Percentiles rank a stretch among this genome's conserved stretches.
These are phyloP conservation scores for Lyophyllum semitale DNA, from an alignment of 768 basidiomycete genomes.

Conservation along the genomic window DNA sequence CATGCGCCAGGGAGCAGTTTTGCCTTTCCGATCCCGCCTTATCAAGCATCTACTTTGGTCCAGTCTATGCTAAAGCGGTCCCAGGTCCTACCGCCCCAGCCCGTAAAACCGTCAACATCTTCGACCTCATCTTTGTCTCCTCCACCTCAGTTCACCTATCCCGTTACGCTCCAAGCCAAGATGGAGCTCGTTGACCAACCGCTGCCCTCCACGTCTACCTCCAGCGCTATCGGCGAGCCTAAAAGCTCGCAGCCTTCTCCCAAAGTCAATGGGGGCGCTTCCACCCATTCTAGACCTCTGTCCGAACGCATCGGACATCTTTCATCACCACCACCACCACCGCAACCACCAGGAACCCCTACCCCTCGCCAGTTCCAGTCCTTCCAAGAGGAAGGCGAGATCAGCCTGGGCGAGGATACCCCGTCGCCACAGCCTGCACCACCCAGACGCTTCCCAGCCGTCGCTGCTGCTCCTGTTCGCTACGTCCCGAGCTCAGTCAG, in stretches of 20 bases:
- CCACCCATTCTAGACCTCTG: background rate
- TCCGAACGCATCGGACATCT: conserved; percentile 4
- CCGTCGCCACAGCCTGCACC: conserved; percentile 11
- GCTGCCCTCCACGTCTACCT: conserved; percentile 1
- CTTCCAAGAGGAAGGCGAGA: conserved; percentile 58
- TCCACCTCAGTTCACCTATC: background rate
- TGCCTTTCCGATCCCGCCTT: too few relatives aligned
- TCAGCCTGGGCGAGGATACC: conserved; percentile 29
- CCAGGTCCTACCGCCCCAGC: background rate
- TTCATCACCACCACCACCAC: too few relatives aligned
- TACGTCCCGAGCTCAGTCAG: conserved; percentile 30
- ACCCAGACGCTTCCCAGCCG: background rate
- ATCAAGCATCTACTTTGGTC: too few relatives aligned
- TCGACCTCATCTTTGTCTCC: background rate
- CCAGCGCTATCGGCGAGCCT: background rate
- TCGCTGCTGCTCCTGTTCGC: background rate
- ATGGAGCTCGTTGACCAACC: conserved; percentile 17
- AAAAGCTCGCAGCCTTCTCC: background rate
- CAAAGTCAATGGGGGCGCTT: conserved; percentile 1
- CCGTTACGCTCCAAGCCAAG: conserved; percentile 18
- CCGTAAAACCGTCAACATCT: background rate
- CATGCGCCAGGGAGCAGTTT: too few relatives aligned
- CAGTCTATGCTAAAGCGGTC: too few relatives aligned
- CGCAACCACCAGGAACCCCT: background rate
- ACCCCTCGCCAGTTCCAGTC: conserved; percentile 23